These are phyloP conservation scores for Eutrema yunnanense DNA, from an alignment of 345 rosid genomes.

Conservation along the genomic window DNA sequence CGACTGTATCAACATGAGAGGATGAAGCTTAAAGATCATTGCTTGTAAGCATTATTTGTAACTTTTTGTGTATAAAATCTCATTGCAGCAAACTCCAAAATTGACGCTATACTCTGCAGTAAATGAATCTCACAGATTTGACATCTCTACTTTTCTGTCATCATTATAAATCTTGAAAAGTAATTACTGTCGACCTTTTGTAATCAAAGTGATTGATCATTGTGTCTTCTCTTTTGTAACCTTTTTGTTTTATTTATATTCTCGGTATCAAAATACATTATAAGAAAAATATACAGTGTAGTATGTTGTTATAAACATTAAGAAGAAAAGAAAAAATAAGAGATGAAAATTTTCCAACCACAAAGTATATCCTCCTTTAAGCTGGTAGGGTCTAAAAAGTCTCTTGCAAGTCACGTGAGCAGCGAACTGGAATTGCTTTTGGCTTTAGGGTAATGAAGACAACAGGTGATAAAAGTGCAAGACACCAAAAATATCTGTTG, in stretches of 20 bases:
- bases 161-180: not conserved
- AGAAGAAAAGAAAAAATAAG: not conserved
- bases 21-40: not conserved
- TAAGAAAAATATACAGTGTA: not conserved
- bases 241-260: not conserved
- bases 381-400: constrained; percentile 7
- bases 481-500: not conserved
- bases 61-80: not conserved
- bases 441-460: constrained; percentile 1
- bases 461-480: not conserved
- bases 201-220: constrained; percentile 7
- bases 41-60: not conserved
- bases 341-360: not conserved
- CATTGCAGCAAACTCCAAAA: constrained; percentile 7
- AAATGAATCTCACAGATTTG: constrained; percentile 20
- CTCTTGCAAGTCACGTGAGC: constrained; percentile 22
- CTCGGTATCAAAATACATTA: not conserved
- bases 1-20: constrained; percentile 29
- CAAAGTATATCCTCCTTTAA: not conserved
- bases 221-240: not conserved
- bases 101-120: constrained; percentile 4
- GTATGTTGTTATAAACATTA: not conserved
- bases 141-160: not conserved
- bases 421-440: constrained; percentile 2
- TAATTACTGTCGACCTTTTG: constrained; percentile 13